Evolutionary conservation across 2,329 filamentous ascomycete genomes (phyloP), one percentile per base, ranked within the genome.

Genomic region (Trichoderma endophyticum): DNA sequence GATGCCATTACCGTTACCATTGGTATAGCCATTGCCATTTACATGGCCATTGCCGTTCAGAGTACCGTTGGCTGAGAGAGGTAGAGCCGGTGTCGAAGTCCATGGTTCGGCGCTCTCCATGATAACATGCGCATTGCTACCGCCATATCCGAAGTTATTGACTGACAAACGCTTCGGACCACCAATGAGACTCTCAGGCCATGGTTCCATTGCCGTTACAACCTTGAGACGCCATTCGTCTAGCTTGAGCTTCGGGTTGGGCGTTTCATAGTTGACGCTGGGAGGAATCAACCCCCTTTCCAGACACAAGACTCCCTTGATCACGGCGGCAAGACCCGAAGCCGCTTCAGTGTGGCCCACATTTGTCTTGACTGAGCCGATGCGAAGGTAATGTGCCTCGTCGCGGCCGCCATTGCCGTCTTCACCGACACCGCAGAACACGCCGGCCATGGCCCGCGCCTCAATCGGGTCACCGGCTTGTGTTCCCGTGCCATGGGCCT

Each of bases 401-500:
- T 51, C 43, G n/a, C 73, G 73, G 4, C 79, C 71, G 6, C 71
- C 28, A n/a, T 12, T 30, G 3, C 34, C n/a, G 14, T 56, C 9
- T 15, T 24, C 14, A 21, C 65, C 18, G 1, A 57, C 43, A 6
- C 21, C 30, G 21, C 60, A 28, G 21, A 63, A 54, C 3, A 24
- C 34, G 15, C n/a, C n/a, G 1, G 39, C 63, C 3, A 62, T 30
- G 6, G 34, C 60, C 7, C 15, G n/a, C 6, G 60, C 57, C 21
- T 72, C 71, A 9, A 54, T 39, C 14, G 76, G 73, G 48, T 80
- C 78, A 6, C 78, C 78, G 2, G 68, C 68, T 21, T 79, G 79
- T 11, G 87, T 89, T 8, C 86, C 86, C 6, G 61, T 63, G 2
- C 61, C 68, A 24, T 73, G 71, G 15, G 68, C 69, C n/a, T 73